phyloP scores from a whole-genome alignment of 176 grass and related monocot species.

The Chloris gayana region DNA sequence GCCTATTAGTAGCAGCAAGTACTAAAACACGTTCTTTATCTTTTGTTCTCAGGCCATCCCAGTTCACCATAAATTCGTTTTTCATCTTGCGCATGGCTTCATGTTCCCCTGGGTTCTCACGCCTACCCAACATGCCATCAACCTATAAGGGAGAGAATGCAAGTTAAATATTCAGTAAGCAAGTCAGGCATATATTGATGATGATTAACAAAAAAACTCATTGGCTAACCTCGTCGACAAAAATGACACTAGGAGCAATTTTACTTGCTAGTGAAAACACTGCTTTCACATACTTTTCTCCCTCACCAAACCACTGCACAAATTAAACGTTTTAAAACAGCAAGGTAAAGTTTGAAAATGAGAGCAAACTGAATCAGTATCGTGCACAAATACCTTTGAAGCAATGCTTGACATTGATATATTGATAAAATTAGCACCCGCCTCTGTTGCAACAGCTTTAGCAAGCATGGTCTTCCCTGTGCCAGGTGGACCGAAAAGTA shows the following conservation, averaged over 20 bases:
- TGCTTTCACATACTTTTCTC: conserved; percentile 97
- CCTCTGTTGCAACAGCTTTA: conserved; percentile 99
- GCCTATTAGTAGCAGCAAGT: conserved; percentile 96
- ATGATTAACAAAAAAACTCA: conserved; percentile 1
- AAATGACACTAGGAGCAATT: conserved; percentile 97
- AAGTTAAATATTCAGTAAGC: background rate
- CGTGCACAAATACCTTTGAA: conserved; percentile 66
- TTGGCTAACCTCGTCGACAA: conserved; percentile 91
- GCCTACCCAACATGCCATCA: conserved; percentile 91
- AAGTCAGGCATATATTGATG: conserved; percentile 21
- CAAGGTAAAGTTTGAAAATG: conserved; percentile 23
- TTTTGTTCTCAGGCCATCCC: conserved; percentile 96
- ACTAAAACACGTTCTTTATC: conserved; percentile 95
- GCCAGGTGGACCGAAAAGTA: conserved; percentile 96
- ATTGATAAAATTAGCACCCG: conserved; percentile 98
- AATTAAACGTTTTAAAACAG: conserved; percentile 47
- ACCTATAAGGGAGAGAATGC: conserved; percentile 54
- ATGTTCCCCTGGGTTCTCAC: conserved; percentile 98
- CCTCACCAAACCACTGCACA: conserved; percentile 97
- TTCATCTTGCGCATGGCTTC: conserved; percentile 99
- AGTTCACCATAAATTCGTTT: conserved; percentile 99
- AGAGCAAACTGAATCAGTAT: conserved; percentile 32
- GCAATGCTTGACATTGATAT: conserved; percentile 99
- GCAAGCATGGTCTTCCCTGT: conserved; percentile 99
- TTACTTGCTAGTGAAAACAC: conserved; percentile 98